A percentile compares a stretch with the other conserved stretches of the same genome.
Conservation (phyloP, 169 alveolate genomes). For the Perkinsus olseni region DNA sequence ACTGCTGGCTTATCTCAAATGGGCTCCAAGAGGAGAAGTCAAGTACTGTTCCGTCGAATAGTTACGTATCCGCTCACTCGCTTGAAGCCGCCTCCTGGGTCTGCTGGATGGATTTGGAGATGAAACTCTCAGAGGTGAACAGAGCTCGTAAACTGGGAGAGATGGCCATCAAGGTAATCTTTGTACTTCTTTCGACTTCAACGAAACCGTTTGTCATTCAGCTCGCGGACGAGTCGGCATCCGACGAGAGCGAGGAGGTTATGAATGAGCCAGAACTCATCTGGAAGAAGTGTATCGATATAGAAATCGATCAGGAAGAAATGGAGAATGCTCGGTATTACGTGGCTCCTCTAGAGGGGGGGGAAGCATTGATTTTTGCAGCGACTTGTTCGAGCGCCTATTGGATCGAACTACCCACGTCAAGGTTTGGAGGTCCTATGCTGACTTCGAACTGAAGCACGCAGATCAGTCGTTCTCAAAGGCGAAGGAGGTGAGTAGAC, state of each 20-base stretch:
- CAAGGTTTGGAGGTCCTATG: slow-evolving; percentile 59
- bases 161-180: neutral
- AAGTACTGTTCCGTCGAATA: neutral
- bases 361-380: neutral
- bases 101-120: neutral
- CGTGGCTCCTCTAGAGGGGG: neutral
- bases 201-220: neutral
- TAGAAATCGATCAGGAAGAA: slow-evolving; percentile 45
- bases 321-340: slow-evolving; percentile 34
- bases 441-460: slow-evolving; percentile 41
- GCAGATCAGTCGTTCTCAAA: neutral
- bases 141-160: neutral
- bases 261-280: slow-evolving; percentile 17
- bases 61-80: neutral
- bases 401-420: slow-evolving; percentile 55
- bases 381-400: slow-evolving; percentile 45
- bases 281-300: slow-evolving; percentile 60
- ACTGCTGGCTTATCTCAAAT: neutral
- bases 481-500: neutral
- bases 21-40: too few species aligned
- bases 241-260: neutral
- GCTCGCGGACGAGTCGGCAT: neutral
- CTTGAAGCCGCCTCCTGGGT: neutral
- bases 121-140: neutral
- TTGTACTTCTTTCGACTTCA: neutral